Conservation (phyloP, 192 early-diverging fungal genomes). For the Kappamyces sp. region DNA sequence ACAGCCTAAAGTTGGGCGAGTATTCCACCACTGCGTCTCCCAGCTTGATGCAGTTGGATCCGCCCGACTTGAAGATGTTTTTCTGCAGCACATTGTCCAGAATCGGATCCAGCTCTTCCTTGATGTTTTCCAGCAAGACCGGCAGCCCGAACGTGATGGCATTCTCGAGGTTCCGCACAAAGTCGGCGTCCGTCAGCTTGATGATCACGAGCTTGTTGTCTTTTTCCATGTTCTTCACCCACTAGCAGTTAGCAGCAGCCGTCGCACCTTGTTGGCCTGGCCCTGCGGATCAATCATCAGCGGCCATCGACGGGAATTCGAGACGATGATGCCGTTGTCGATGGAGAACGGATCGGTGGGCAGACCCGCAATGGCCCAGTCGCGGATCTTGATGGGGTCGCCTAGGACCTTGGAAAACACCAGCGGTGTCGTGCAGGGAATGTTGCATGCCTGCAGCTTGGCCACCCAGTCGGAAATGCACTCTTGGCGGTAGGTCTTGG, state of each 20-base stretch:
- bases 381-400: slow-evolving; percentile 54
- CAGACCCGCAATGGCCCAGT: slow-evolving; percentile 58
- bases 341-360: slow-evolving; percentile 56
- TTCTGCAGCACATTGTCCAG: slow-evolving; percentile 58
- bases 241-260: slow-evolving; percentile 43
- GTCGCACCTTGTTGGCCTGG: slow-evolving; percentile 24
- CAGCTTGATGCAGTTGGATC: slow-evolving; percentile 50
- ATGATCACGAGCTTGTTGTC: slow-evolving; percentile 57
- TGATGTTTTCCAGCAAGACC: slow-evolving; percentile 60
- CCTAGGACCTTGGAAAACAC: slow-evolving; percentile 52
- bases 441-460: slow-evolving; percentile 29
- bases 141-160: slow-evolving; percentile 58
- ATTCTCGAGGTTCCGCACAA: slow-evolving; percentile 54
- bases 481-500: slow-evolving; percentile 48
- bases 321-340: slow-evolving; percentile 61
- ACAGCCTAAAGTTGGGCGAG: slow-evolving; percentile 49
- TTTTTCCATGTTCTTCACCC: slow-evolving; percentile 66
- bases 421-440: slow-evolving; percentile 52
- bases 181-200: slow-evolving; percentile 56
- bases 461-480: slow-evolving; percentile 41
- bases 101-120: slow-evolving; percentile 63
- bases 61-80: slow-evolving; percentile 57
- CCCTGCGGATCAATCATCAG: slow-evolving; percentile 65
- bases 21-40: slow-evolving; percentile 64
- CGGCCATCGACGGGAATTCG: slow-evolving; percentile 54